phyloP scores from a whole-genome alignment of 768 basidiomycete genomes.

The Termitomyces sp. region DNA sequence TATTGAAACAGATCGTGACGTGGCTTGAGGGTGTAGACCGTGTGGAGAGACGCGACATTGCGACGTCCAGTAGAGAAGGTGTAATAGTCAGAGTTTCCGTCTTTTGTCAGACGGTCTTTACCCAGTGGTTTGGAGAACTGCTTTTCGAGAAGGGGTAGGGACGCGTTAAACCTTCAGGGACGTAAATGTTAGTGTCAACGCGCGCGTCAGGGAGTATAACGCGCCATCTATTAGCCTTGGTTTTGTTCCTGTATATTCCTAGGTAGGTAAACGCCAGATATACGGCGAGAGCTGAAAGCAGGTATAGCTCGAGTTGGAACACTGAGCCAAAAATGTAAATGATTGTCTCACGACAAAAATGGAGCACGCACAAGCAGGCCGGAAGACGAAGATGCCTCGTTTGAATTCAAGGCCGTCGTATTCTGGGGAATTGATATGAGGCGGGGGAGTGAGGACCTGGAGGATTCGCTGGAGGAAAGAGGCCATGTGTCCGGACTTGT shows the following conservation, averaged over 20 bases:
- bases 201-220: slow-evolving; percentile 24
- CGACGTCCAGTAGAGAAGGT: slow-evolving; percentile 86
- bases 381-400: slow-evolving; percentile 76
- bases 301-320: slow-evolving; percentile 62
- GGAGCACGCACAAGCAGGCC: slow-evolving; percentile 63
- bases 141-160: slow-evolving; percentile 52
- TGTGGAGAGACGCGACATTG: slow-evolving; percentile 73
- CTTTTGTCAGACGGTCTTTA: slow-evolving; percentile 50
- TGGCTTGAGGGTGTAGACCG: slow-evolving; percentile 72
- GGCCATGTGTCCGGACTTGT: slow-evolving; percentile 18
- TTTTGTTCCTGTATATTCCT: slow-evolving; percentile 59
- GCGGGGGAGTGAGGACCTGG: slow-evolving; percentile 51
- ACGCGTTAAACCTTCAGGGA: slow-evolving; percentile 52
- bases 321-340: slow-evolving; percentile 31
- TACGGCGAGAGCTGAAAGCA: slow-evolving; percentile 49
- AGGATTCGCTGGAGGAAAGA: slow-evolving; percentile 33
- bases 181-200: slow-evolving; percentile 14
- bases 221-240: slow-evolving; percentile 65
- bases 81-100: slow-evolving; percentile 80
- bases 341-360: background rate
- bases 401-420: slow-evolving; percentile 75
- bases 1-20: slow-evolving; percentile 79
- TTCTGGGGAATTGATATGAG: slow-evolving; percentile 46
- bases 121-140: slow-evolving; percentile 75
- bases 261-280: slow-evolving; percentile 57